A percentile compares a stretch with the other conserved stretches of the same genome.
Evolutionary conservation across 352 stramenopile genomes (phyloP).

Genomic region (Phytophthora melonis): DNA sequence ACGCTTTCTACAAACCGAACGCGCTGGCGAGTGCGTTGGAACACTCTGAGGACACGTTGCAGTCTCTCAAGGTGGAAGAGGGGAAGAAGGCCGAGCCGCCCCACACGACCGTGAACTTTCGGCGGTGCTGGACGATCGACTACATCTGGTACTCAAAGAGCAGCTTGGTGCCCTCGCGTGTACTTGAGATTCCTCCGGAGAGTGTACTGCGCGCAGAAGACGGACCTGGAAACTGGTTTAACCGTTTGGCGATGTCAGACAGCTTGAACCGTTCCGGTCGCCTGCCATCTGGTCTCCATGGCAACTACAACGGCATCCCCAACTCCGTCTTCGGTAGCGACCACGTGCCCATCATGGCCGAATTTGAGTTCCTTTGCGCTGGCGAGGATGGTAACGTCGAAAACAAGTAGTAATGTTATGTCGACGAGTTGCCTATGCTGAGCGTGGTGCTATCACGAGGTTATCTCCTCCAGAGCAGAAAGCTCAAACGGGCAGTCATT

Average conservation of each 20-base stretch:
- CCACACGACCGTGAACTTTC: conserved; percentile 89
- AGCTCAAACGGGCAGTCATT: too few species aligned
- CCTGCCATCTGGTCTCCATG: conserved; percentile 66
- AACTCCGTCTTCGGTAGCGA: conserved; percentile 89
- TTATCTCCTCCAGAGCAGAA: too few species aligned
- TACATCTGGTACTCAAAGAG: conserved; percentile 90
- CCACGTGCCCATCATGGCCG: conserved; percentile 88
- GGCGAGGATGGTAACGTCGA: conserved; percentile 32
- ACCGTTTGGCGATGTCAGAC: conserved; percentile 74
- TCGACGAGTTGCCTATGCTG: background rate
- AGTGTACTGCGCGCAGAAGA: conserved; percentile 73
- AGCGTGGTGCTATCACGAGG: too few species aligned
- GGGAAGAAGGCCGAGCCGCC: conserved; percentile 74
- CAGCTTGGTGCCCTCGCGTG: conserved; percentile 61
- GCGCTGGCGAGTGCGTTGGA: conserved; percentile 44
- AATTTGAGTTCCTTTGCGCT: conserved; percentile 78
- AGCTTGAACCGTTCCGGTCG: conserved; percentile 73
- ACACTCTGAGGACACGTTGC: conserved; percentile 34
- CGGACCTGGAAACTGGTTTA: conserved; percentile 81
- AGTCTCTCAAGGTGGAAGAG: conserved; percentile 43
- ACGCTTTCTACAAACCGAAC: conserved; percentile 73
- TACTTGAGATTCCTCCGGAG: conserved; percentile 84
- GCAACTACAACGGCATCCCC: conserved; percentile 90
- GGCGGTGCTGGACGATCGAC: conserved; percentile 90
- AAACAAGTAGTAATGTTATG: conserved; percentile 40